Evolutionary conservation across 2,329 filamentous ascomycete genomes (phyloP), one percentile per base, ranked within the genome.

Genomic region (Epichloe hybrida): DNA sequence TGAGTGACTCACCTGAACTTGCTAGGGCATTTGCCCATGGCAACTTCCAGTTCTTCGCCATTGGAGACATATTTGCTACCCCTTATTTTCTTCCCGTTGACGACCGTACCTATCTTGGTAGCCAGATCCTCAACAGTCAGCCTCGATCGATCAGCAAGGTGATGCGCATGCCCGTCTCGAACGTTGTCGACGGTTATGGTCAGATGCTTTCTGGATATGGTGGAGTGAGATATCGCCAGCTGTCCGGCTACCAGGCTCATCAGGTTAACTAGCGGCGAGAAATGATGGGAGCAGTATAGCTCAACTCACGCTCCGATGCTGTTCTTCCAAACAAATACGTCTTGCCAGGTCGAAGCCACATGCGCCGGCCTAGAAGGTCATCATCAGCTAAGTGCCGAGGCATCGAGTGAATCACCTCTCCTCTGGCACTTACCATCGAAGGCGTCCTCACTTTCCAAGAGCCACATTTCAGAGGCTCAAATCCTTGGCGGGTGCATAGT

Each of bases 151-250:
- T 73, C 76, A 52, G 79, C 74, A 13, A 85, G 69, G 52, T 80
- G 77, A 53, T 79, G 76, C 50, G 81, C 86, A 61, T 87, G 80
- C 46, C 80, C 83, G 13, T 81, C 69, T 40, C 72, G 69, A 38
- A 91, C 83, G 0, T 69, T 59, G 45, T 76, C 80, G 6, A 97
- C 80, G 41, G 81, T 76, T 48, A 98, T 82, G 35, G 83, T 83
- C 56, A 96, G 71, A 67, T 98, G 93, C 61, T 93, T 88, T 51
- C 91, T 78, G 35, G 93, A 98, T 46, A 98, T 86, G 1, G 84
- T 85, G 61, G 86, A 87, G 61, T 93, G 79, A 5, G 83, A 79
- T 57, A 95, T 86, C 23, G 78, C 81, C 57, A 86, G 69, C 59
- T 77, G 80, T 3, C 80, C 79, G 50, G 79, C 83, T 86, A 57